Percentiles rank a stretch among this genome's conserved stretches.
Evolutionary conservation across 139 green algal genomes (phyloP).

Genomic region (Tetraselmis striata): DNA sequence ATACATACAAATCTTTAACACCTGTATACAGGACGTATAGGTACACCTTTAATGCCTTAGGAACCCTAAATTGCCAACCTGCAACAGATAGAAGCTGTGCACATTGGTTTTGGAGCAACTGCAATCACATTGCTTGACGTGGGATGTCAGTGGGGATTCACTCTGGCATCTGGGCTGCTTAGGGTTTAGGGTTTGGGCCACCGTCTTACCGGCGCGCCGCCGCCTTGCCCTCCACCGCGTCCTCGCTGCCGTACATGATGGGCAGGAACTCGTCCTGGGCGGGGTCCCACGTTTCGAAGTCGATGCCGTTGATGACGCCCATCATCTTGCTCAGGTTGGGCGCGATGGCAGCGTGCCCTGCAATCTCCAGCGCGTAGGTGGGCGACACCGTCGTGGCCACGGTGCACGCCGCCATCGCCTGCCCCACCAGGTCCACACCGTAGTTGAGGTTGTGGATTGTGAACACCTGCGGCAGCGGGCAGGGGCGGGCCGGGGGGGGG

Average conservation of each 20-base stretch:
- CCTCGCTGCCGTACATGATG: conserved; percentile 31
- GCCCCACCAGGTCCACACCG: conserved; percentile 74
- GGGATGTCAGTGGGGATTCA: no score
- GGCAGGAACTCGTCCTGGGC: conserved; percentile 66
- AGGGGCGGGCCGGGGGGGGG: background rate
- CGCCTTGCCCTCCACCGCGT: conserved; percentile 47
- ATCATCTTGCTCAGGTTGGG: conserved; percentile 76
- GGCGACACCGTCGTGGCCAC: conserved; percentile 88
- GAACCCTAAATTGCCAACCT: no score
- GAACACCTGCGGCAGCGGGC: conserved; percentile 45
- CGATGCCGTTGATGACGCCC: conserved; percentile 92
- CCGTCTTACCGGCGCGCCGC: no score
- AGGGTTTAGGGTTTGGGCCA: no score
- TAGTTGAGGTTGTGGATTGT: conserved; percentile 96
- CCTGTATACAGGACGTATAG: no score
- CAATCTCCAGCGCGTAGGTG: conserved; percentile 79
- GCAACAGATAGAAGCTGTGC: no score
- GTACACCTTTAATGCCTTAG: no score
- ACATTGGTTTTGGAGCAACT: no score
- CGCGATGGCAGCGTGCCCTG: conserved; percentile 60
- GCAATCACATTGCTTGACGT: no score
- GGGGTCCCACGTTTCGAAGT: conserved; percentile 96
- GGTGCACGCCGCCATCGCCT: conserved; percentile 55
- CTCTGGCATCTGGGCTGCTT: no score
- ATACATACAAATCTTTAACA: no score